Evolutionary conservation across 345 rosid genomes (phyloP), one percentile per base, ranked within the genome.

Genomic region (Pistacia vera): DNA sequence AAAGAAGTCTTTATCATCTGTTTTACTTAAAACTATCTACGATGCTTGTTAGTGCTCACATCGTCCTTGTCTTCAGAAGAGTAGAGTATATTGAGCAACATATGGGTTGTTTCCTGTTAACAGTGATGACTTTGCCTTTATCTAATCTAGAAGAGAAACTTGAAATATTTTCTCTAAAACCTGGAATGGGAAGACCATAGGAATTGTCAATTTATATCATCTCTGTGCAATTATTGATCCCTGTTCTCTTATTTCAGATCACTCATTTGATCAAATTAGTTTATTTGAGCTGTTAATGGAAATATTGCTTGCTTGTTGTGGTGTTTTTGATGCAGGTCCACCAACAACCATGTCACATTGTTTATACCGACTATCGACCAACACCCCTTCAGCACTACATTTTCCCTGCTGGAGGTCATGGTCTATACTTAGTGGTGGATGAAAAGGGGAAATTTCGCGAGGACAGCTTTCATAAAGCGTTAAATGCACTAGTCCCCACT

Each of bases 331-430:
- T 86, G 64, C 89, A 96, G 99, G 98, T 96, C 66, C 99, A 96
- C 83, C 84, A 78, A 61, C 99, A 93, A 75, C 99, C 99, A 16
- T 96, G 99, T 80, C 97, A 93, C 85, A 96, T 96, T 80, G 98
- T 96, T 62, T 96, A 96, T 84, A 96, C 99, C 6, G 99, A 96
- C 83, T 96, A 96, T 87, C 92, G 98, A 58, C 99, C 99, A 70
- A 96, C 99, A 63, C 99, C 99, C 18, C 97, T 96, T 81, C 97
- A 92, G 82, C 99, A 96, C 81, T 96, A 96, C 78, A 78, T 96
- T 72, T 96, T 93, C 77, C 99, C 98, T 80, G 86, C 98, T 14
- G 98, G 99, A 72, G 94, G 97, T 62, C 93, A 84, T 76, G 99
- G 99, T 69, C 87, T 93, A 48, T 96, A 90, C 82, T 80, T 96